Evolutionary conservation across 495 filamentous ascomycete species (phyloP), one percentile per base, ranked within the genome.

Genomic region (Aspergillus campestris): DNA sequence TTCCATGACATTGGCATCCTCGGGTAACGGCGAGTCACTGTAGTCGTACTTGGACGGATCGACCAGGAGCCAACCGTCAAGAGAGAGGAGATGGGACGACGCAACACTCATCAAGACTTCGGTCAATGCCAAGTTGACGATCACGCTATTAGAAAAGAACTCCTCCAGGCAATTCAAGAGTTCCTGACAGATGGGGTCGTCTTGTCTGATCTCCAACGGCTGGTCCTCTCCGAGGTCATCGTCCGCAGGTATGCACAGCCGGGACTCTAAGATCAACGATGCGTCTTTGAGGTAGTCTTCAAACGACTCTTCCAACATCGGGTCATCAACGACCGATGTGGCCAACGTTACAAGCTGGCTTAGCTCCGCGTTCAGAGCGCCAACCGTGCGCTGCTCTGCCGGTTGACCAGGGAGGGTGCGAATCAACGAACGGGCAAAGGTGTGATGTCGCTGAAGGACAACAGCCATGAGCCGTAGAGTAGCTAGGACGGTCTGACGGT

Each of bases 51-150:
- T 64, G 5, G 55, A 46, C 0, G 88, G 84, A 49, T 87, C 79
- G 12, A 87, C 80, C 8, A 90, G 66, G n/a, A 97, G 74, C 92
- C 94, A 97, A 10, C 82, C 82, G 57, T 96, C 89, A 1, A 96
- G 71, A 5, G 80, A 76, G 56, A 94, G 83, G 38, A 83, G 84
- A 11, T 86, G 81, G 49, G 92, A 97, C 1, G 84, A 82, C 11
- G 84, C 83, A 27, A 97, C 72, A 48, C 87, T 85, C 44, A 90
- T 78, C 11, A 99, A 72, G 6, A 82, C 77, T 52, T 89, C 83
- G 0, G 94, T 96, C 7, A 95, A 66, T 2, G 81, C 80, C 8
- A 99, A 69, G 56, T 99, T 99, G 11, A 82, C 86, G 47, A 94
- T 88, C 2, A 96, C 80, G 12, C 87, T 80, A 59, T 99, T 97